Conservation (phyloP, 345 rosid species). For the Gossypium rotundifolium region DNA sequence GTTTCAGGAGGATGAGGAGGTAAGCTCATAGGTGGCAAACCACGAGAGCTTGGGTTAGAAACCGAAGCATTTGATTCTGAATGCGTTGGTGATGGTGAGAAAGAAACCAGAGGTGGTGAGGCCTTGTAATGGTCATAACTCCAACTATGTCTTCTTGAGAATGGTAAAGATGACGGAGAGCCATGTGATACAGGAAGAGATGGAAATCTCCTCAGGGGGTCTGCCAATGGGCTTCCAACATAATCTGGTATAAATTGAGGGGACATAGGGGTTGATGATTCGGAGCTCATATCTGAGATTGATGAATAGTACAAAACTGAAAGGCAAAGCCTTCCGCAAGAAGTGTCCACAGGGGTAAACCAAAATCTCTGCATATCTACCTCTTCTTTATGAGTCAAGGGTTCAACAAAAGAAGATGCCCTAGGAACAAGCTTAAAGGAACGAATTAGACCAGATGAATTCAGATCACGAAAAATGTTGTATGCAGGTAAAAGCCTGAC, state of each 20-base stretch:
- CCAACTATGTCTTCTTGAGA: conserved; percentile 89
- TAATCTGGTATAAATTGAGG: conserved; percentile 82
- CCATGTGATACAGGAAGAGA: conserved; percentile 63
- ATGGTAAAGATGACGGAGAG: conserved; percentile 78
- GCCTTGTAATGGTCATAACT: conserved; percentile 57
- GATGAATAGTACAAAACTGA: conserved; percentile 62
- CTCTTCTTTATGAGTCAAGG: conserved; percentile 76
- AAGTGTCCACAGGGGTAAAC: conserved; percentile 78
- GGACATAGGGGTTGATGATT: conserved; percentile 66
- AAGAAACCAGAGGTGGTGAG: conserved; percentile 62
- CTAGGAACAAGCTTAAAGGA: conserved; percentile 63
- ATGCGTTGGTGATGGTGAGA: conserved; percentile 78
- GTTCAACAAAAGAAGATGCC: conserved; percentile 72
- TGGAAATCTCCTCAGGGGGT: conserved; percentile 77
- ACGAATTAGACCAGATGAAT: conserved; percentile 58
- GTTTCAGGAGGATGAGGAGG: conserved; percentile 63
- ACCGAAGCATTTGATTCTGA: conserved; percentile 56
- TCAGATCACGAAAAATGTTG: conserved; percentile 71
- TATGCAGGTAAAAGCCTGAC: conserved; percentile 92
- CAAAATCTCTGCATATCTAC: conserved; percentile 78
- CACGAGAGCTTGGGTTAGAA: conserved; percentile 44
- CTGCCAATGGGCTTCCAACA: conserved; percentile 97
- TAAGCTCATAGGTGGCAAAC: conserved; percentile 33
- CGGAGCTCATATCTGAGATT: conserved; percentile 57
- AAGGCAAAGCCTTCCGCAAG: conserved; percentile 81